Evolutionary conservation across 495 filamentous ascomycete genomes (phyloP).

Genomic region (Halenospora varia): DNA sequence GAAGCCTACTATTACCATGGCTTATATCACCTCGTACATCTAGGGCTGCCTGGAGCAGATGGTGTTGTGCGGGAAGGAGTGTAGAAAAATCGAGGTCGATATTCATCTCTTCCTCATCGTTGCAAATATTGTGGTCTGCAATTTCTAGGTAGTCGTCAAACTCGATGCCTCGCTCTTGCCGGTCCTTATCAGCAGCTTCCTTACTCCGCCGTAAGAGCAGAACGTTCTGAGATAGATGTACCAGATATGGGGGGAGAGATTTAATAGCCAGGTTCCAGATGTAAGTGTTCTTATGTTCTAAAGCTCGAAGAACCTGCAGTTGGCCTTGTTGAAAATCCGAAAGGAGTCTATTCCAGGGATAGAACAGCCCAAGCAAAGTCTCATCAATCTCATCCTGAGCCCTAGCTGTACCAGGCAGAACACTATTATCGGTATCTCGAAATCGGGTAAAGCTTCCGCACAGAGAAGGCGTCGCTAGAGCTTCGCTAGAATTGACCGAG

Average conservation of each 20-base stretch:
- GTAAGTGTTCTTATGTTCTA: not conserved
- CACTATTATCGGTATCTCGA: not conserved
- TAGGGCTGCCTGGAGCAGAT: slow-evolving; percentile 2
- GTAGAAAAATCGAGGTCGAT: slow-evolving; percentile 3
- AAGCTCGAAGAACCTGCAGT: not conserved
- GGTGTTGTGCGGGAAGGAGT: not conserved
- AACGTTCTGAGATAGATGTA: not conserved
- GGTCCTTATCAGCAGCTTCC: slow-evolving; percentile 1
- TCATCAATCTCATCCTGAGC: slow-evolving; percentile 2
- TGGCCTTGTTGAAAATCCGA: not conserved
- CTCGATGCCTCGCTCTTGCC: slow-evolving; percentile 1
- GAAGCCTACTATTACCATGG: not conserved
- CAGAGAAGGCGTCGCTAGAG: not conserved
- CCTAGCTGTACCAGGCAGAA: not conserved
- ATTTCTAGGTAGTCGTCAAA: slow-evolving; percentile 6
- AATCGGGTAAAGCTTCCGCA: slow-evolving; percentile 1
- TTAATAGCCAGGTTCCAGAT: not conserved
- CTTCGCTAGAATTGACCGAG: not conserved
- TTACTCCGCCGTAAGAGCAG: slow-evolving; percentile 2
- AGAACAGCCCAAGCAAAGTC: slow-evolving; percentile 1
- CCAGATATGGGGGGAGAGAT: slow-evolving; percentile 1
- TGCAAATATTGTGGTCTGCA: not conserved
- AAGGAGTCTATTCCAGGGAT: slow-evolving; percentile 1
- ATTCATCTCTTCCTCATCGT: not conserved
- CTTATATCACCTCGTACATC: not conserved